Conservation (phyloP, 495 filamentous ascomycete genomes). For the Penicillium paxilli region DNA sequence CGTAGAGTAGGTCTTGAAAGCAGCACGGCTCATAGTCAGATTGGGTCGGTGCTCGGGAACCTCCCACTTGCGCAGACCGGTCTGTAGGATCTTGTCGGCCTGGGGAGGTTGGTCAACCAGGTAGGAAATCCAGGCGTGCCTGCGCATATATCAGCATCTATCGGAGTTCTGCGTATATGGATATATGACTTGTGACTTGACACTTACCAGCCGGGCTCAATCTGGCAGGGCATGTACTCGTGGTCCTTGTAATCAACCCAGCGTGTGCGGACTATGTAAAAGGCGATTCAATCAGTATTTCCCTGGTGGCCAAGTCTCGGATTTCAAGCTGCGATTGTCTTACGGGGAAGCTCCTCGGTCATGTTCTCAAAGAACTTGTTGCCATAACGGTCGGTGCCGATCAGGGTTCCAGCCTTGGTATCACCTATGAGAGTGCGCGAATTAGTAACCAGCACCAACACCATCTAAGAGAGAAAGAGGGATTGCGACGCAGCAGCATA, state of each 20-base stretch:
- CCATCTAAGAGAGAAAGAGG: not conserved
- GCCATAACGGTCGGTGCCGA: constrained; percentile 85
- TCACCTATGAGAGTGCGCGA: constrained; percentile 64
- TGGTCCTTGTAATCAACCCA: constrained; percentile 90
- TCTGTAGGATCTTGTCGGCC: constrained; percentile 69
- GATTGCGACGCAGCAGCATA: constrained; percentile 30
- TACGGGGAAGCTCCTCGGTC: constrained; percentile 88
- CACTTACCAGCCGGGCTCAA: constrained; percentile 91
- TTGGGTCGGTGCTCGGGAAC: constrained; percentile 70
- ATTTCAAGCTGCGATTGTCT: constrained; percentile 33
- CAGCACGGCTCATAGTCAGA: constrained; percentile 69
- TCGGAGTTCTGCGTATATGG: not conserved
- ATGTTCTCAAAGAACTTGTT: constrained; percentile 98
- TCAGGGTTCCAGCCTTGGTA: constrained; percentile 88
- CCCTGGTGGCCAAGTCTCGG: constrained; percentile 4
- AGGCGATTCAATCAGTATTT: not conserved
- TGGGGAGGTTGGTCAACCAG: constrained; percentile 83
- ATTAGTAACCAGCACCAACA: no score
- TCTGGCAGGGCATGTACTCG: constrained; percentile 88
- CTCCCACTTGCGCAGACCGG: constrained; percentile 72
- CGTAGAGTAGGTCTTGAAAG: constrained; percentile 94
- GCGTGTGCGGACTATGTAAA: constrained; percentile 77
- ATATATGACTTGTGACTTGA: not conserved
- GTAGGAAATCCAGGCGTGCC: constrained; percentile 97
- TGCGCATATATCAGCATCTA: constrained; percentile 23